Conservation (phyloP, 257 asterid genomes). For the Dorcoceras hygrometricum region DNA sequence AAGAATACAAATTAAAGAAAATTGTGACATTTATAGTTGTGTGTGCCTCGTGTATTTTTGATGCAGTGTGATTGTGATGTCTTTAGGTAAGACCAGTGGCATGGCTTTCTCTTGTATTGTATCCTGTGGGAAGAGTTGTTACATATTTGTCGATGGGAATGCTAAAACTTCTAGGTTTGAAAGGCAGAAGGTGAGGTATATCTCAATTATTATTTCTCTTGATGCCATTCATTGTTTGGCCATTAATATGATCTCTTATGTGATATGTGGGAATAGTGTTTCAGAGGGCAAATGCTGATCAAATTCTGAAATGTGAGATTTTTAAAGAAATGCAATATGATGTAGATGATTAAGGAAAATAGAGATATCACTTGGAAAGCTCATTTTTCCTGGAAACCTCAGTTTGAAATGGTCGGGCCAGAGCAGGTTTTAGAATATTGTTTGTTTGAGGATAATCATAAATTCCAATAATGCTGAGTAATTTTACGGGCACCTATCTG, state of each 20-base stretch:
- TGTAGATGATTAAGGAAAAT: constrained; percentile 16
- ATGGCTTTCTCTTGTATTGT: constrained; percentile 87
- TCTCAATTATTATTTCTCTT: constrained; percentile 14
- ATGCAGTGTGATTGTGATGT: constrained; percentile 34
- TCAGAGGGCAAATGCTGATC: background rate
- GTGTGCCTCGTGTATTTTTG: constrained; percentile 22
- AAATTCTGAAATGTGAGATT: constrained; percentile 4
- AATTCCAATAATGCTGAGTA: background rate
- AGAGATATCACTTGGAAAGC: background rate
- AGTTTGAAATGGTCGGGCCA: background rate
- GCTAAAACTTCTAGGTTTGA: constrained; percentile 90
- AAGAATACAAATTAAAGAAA: background rate
- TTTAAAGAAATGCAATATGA: background rate
- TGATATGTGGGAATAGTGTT: background rate
- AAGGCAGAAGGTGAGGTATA: constrained; percentile 75
- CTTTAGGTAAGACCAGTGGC: constrained; percentile 99
- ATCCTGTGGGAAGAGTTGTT: constrained; percentile 97
- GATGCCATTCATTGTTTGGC: background rate
- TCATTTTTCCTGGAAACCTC: background rate
- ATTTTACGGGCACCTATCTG: background rate
- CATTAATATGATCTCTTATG: background rate
- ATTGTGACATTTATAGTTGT: constrained; percentile 3
- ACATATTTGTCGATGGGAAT: constrained; percentile 97
- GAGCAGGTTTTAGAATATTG: background rate
- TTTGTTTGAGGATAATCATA: background rate